Base-by-base conservation (phyloP, 345 rosid species). In the Geranium brycei region DNA sequence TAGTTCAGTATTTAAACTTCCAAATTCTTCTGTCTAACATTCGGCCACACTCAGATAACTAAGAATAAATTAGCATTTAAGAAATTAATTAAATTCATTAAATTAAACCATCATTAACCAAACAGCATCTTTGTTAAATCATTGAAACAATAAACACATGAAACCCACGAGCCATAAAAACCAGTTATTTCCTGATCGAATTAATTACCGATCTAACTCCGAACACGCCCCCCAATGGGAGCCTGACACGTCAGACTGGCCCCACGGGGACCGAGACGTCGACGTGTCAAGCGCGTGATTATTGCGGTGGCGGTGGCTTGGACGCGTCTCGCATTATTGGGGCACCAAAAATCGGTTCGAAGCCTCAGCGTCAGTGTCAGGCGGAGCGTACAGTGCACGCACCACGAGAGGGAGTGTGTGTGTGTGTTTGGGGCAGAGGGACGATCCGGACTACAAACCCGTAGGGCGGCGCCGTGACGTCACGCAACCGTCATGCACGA, bases 401-500 rank as follows among this genome's bases (percentile, higher is more conserved):
- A 59, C 18, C 58, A 23, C 53, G 40, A 32, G 61, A 53, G 16
- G 7, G 5, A 1, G 28, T 23, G 28, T 23, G 28, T 23, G 8
- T 59, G 17, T 40, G 35, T 13, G n/a, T n/a, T n/a, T n/a, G 8
- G 66, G 41, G 51, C 64, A 56, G 65, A 56, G 14, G 17, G 31
- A 59, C 62, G 53, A 58, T 19, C 31, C 35, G 57, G 56, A 35
- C 64, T 12, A 32, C 65, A 23, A 57, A 53, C n/a, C 57, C 31
- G 66, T 69, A 72, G 74, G 79, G 65, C 65, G 65, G 71, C 56
- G 62, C 41, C 15, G 69, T 72, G 75, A 78, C 75, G 17, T 70
- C 59, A 65, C 40, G 40, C n/a, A 62, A 67, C 66, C 80, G 80
- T 79, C 83, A 76, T 30, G 19, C 57, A 56, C 59, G 40, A 66